A percentile compares a stretch with the other conserved stretches of the same genome.
Conservation (phyloP, 192 early-diverging fungal species). For the Podila verticillata region DNA sequence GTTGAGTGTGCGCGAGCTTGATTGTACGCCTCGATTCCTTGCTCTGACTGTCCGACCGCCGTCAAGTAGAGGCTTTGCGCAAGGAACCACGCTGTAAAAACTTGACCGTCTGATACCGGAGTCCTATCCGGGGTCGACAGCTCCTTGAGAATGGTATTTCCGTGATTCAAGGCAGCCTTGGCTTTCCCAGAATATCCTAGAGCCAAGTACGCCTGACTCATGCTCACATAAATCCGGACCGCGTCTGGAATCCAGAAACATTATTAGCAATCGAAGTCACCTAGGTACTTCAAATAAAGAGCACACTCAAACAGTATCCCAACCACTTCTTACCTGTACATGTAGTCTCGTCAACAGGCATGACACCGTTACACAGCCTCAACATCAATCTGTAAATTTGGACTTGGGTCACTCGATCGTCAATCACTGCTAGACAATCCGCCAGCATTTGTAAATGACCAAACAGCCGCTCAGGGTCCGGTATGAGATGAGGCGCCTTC, state of each 20-base stretch:
- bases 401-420: conserved; percentile 65
- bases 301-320: neutral
- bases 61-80: conserved; percentile 67
- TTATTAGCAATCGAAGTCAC: neutral
- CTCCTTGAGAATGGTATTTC: conserved; percentile 49
- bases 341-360: conserved; percentile 23
- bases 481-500: conserved; percentile 43
- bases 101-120: conserved; percentile 8
- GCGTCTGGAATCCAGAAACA: conserved; percentile 50
- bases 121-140: conserved; percentile 1
- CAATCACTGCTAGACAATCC: conserved; percentile 68
- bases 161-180: conserved; percentile 62
- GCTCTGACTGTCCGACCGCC: conserved; percentile 63
- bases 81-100: conserved; percentile 58
- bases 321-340: conserved; percentile 39
- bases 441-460: conserved; percentile 64
- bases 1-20: conserved; percentile 17
- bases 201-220: conserved; percentile 65
- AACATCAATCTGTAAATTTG: conserved; percentile 64
- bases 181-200: conserved; percentile 84
- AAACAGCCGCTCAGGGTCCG: conserved; percentile 62
- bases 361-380: conserved; percentile 62
- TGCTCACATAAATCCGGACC: conserved; percentile 53
- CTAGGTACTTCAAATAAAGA: too few species aligned
- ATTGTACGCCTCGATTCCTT: conserved; percentile 55